Conservation (phyloP, 805 yeast species). For the Candida pini region DNA sequence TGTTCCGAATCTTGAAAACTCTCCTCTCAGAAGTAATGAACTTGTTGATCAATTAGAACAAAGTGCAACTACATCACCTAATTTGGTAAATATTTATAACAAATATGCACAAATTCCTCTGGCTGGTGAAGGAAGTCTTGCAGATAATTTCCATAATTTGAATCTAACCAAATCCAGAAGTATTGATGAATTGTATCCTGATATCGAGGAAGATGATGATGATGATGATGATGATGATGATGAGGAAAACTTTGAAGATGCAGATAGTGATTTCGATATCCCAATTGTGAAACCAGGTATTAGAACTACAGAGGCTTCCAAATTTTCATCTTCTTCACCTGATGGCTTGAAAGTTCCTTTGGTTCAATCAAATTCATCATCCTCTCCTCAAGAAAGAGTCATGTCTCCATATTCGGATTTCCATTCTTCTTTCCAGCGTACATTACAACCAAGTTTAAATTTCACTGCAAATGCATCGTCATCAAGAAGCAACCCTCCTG, state of each 20-base stretch:
- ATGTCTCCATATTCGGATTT: constrained; percentile 33
- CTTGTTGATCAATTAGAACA: background rate
- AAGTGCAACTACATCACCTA: constrained; percentile 18
- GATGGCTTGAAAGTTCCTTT: background rate
- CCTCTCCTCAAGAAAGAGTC: constrained; percentile 13
- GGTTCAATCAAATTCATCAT: background rate
- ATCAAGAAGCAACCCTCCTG: background rate
- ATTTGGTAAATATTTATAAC: constrained; percentile 27
- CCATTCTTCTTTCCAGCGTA: constrained; percentile 24
- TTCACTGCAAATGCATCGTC: background rate
- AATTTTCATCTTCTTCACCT: background rate
- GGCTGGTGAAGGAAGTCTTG: background rate
- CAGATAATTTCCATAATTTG: constrained; percentile 4
- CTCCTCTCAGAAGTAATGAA: background rate
- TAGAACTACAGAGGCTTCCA: background rate
- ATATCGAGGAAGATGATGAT: background rate
- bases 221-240: background rate
- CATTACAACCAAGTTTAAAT: constrained; percentile 18
- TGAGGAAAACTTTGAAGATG: constrained; percentile 5
- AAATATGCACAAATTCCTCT: constrained; percentile 29
- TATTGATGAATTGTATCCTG: constrained; percentile 3
- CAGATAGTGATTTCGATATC: constrained; percentile 16
- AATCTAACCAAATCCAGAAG: constrained; percentile 5
- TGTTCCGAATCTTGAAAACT: background rate
- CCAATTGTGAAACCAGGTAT: constrained; percentile 14